phyloP scores from a whole-genome alignment of 2,329 filamentous ascomycete species.

The Botryotinia globosa region DNA sequence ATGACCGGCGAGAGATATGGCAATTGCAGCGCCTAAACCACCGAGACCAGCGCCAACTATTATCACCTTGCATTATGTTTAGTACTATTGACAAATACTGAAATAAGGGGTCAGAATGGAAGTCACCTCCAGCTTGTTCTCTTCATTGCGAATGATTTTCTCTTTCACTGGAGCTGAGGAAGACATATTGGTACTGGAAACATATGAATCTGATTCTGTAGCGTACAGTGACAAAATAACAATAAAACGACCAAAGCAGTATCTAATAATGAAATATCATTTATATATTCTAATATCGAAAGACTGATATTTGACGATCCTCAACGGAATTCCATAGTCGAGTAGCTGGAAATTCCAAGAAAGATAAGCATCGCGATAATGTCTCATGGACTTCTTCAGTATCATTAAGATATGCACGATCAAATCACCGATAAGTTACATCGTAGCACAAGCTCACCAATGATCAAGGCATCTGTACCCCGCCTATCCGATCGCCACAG shows the following conservation, averaged over 20 bases:
- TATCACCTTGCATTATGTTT: conserved; percentile 39
- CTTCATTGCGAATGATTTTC: conserved; percentile 1
- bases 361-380: not conserved
- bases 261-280: not conserved
- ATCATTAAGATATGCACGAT: not conserved
- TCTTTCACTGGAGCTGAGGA: not conserved
- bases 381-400: not conserved
- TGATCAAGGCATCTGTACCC: not conserved
- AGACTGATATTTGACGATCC: not conserved
- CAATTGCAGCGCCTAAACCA: conserved; percentile 45
- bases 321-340: no score
- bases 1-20: conserved; percentile 37
- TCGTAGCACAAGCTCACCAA: not conserved
- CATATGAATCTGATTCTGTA: no score
- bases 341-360: not conserved
- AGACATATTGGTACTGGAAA: not conserved
- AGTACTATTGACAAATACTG: not conserved
- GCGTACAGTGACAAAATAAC: not conserved
- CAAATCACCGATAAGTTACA: not conserved
- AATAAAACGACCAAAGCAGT: not conserved
- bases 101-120: not conserved
- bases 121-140: conserved; percentile 28
- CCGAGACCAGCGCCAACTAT: conserved; percentile 56
- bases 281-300: not conserved
- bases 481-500: not conserved